Conservation (phyloP, 306 rosid species). For the Malus sieversii region DNA sequence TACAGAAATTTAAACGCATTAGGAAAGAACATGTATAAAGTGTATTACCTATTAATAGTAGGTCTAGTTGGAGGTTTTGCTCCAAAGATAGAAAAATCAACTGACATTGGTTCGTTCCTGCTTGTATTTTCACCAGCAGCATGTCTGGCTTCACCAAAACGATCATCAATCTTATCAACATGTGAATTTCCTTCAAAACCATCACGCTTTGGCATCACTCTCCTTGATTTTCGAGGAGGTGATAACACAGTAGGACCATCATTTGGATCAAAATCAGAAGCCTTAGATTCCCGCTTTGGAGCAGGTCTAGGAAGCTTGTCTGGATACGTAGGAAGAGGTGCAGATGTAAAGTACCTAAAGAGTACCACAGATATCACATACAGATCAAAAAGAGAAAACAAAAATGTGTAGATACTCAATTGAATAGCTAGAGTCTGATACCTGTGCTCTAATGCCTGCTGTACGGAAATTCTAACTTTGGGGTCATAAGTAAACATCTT, state of each 20-base stretch:
- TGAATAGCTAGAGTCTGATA: slow-evolving; percentile 21
- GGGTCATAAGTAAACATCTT: slow-evolving; percentile 99
- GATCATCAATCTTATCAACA: slow-evolving; percentile 48
- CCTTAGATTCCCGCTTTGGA: slow-evolving; percentile 63
- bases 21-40: slow-evolving; percentile 1
- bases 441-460: slow-evolving; percentile 95
- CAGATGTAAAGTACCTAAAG: slow-evolving; percentile 75
- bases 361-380: slow-evolving; percentile 10
- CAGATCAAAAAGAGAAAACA: slow-evolving; percentile 1
- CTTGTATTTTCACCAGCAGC: slow-evolving; percentile 54
- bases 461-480: slow-evolving; percentile 73
- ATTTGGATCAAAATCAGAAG: slow-evolving; percentile 45
- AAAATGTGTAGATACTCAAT: not conserved
- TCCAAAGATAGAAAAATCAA: slow-evolving; percentile 88
- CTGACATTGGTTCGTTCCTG: slow-evolving; percentile 67
- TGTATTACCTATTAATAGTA: slow-evolving; percentile 75
- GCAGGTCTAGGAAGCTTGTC: slow-evolving; percentile 94
- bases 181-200: slow-evolving; percentile 58
- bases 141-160: slow-evolving; percentile 39
- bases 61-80: slow-evolving; percentile 90
- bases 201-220: slow-evolving; percentile 85
- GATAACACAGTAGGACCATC: slow-evolving; percentile 88
- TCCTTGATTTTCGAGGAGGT: slow-evolving; percentile 90
- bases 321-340: slow-evolving; percentile 75
- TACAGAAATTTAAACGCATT: not conserved